These are phyloP conservation scores for Oehlia diaphana DNA, from an alignment of 192 early-diverging fungal species.

Conservation along the genomic window DNA sequence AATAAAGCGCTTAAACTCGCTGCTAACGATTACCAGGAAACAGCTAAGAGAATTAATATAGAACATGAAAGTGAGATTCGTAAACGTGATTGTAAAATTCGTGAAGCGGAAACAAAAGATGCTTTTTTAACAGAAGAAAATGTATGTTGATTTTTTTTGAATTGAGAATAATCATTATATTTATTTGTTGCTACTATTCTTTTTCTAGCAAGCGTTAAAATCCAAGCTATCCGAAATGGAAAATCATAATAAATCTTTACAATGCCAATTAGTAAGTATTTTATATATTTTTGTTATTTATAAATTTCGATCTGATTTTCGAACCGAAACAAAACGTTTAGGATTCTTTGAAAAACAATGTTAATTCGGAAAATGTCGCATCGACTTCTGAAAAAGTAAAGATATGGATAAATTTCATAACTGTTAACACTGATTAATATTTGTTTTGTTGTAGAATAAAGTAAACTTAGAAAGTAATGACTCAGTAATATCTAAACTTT, in stretches of 20 bases:
- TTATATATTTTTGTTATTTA: background rate
- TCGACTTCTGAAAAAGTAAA: background rate
- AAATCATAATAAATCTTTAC: background rate
- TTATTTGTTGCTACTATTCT: background rate
- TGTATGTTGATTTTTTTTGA: conserved; percentile 12
- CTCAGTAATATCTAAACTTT: background rate
- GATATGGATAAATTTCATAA: background rate
- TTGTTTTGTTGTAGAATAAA: background rate
- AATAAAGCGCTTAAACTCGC: conserved; percentile 8
- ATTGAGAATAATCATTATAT: background rate
- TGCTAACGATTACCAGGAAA: conserved; percentile 16
- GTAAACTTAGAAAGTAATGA: background rate
- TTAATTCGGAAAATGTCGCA: background rate
- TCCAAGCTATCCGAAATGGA: background rate
- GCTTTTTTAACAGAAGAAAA: conserved; percentile 13
- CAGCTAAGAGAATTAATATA: background rate
- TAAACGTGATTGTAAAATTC: conserved; percentile 20
- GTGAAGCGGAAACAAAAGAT: conserved; percentile 17
- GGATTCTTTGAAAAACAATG: background rate
- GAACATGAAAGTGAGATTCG: conserved; percentile 28
- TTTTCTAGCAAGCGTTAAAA: background rate
- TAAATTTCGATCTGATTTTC: background rate
- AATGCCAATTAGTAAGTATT: background rate
- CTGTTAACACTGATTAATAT: background rate
- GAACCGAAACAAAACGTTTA: background rate